Evolutionary conservation across 495 filamentous ascomycete genomes (phyloP).

Genomic region (Penicillium manginii): DNA sequence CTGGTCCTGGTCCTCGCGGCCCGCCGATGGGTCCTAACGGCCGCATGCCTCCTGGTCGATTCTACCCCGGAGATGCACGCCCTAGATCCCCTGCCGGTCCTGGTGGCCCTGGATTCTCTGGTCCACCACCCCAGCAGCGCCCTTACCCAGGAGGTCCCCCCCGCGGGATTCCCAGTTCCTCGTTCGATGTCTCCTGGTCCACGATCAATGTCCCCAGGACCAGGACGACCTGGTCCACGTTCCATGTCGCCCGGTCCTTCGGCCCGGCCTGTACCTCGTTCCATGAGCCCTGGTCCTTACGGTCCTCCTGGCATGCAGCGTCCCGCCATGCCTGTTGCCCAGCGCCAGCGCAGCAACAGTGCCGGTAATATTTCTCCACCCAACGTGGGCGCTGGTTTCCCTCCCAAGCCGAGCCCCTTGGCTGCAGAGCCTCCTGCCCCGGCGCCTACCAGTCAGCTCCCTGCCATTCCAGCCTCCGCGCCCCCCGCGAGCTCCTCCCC

Average conservation of each 20-base stretch:
- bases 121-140: constrained; percentile 39
- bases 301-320: constrained; percentile 47
- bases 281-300: constrained; percentile 60
- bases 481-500: constrained; percentile 6
- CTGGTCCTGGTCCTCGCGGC: constrained; percentile 52
- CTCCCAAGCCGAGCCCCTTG: constrained; percentile 62
- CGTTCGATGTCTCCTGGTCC: constrained; percentile 11
- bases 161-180: constrained; percentile 19
- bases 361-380: constrained; percentile 48
- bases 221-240: constrained; percentile 26
- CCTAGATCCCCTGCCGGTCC: constrained; percentile 46
- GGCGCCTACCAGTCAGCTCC: constrained; percentile 37
- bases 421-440: constrained; percentile 42
- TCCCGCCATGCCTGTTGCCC: constrained; percentile 45
- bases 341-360: constrained; percentile 56
- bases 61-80: constrained; percentile 44
- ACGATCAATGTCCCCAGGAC: constrained; percentile 25
- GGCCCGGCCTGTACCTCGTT: constrained; percentile 44
- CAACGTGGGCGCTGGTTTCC: constrained; percentile 47
- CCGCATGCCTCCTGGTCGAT: constrained; percentile 37
- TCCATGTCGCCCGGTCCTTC: constrained; percentile 43
- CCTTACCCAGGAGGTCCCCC: constrained; percentile 33
- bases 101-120: constrained; percentile 26
- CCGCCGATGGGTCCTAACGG: constrained; percentile 57
- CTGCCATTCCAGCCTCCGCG: constrained; percentile 29